Percentiles rank a stretch among this genome's conserved stretches.
Conservation (phyloP, 78 protist species). For the Dictyostelium firmibasis region DNA sequence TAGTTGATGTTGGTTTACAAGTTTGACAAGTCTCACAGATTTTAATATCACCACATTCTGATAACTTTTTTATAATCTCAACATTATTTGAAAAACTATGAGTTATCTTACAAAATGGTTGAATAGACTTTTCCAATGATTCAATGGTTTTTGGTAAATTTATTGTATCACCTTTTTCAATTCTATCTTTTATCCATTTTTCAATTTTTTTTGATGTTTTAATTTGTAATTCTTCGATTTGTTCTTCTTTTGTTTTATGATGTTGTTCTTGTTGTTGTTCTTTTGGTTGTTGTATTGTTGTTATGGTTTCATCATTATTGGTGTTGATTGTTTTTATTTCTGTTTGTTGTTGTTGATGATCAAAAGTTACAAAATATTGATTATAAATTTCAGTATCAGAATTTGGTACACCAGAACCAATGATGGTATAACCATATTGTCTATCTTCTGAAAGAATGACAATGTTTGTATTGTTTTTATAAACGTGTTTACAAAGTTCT, state of each 20-base stretch:
- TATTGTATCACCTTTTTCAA: not conserved
- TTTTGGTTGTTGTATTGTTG: not conserved
- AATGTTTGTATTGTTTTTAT: not conserved
- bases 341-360: not conserved
- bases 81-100: not conserved
- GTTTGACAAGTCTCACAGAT: conserved; percentile 49
- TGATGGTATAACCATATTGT: conserved; percentile 10
- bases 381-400: conserved; percentile 4
- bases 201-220: not conserved
- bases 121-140: conserved; percentile 8
- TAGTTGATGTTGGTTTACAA: conserved; percentile 2
- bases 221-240: not conserved
- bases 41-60: conserved; percentile 41
- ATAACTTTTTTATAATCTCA: not conserved
- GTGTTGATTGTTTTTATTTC: not conserved
- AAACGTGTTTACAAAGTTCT: not conserved
- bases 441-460: conserved; percentile 12
- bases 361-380: not conserved
- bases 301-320: too few species aligned
- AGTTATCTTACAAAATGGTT: conserved; percentile 38
- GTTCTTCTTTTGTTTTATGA: not conserved
- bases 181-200: conserved; percentile 32
- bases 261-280: not conserved
- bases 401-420: conserved; percentile 24
- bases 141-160: conserved; percentile 37